phyloP scores from a whole-genome alignment of 2,329 filamentous ascomycete species.

The Xylariaceae sp. region DNA sequence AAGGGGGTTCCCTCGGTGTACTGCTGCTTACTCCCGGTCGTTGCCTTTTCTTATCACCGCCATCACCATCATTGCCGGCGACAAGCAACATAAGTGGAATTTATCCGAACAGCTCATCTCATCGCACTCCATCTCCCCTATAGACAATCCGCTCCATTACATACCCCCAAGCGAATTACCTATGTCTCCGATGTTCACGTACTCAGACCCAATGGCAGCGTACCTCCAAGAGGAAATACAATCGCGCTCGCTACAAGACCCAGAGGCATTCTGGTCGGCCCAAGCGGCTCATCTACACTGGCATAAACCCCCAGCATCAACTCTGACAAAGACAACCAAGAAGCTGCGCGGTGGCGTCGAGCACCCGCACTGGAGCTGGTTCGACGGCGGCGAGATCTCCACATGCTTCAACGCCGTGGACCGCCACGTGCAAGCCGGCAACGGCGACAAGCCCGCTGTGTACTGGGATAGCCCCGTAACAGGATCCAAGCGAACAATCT shows the following conservation, averaged over 20 bases:
- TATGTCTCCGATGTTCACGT: not conserved
- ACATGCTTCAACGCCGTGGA: conserved; percentile 92
- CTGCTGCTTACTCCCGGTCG: no score
- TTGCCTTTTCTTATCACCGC: not conserved
- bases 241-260: conserved; percentile 59
- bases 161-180: no score
- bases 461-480: conserved; percentile 87
- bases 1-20: no score
- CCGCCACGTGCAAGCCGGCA: conserved; percentile 76
- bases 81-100: not conserved
- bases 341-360: conserved; percentile 56
- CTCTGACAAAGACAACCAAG: conserved; percentile 59
- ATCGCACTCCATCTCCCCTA: no score
- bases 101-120: not conserved
- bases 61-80: not conserved
- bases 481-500: conserved; percentile 64
- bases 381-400: conserved; percentile 80
- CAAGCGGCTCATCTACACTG: conserved; percentile 75
- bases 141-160: no score
- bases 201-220: conserved; percentile 1
- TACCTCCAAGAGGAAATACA: conserved; percentile 51
- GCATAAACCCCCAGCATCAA: conserved; percentile 68
- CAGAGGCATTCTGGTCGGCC: conserved; percentile 68
- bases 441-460: conserved; percentile 70
- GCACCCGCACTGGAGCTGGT: conserved; percentile 85